Evolutionary conservation across 2,329 filamentous ascomycete species (phyloP), one percentile per base, ranked within the genome.

Genomic region (Sporothrix humicola): DNA sequence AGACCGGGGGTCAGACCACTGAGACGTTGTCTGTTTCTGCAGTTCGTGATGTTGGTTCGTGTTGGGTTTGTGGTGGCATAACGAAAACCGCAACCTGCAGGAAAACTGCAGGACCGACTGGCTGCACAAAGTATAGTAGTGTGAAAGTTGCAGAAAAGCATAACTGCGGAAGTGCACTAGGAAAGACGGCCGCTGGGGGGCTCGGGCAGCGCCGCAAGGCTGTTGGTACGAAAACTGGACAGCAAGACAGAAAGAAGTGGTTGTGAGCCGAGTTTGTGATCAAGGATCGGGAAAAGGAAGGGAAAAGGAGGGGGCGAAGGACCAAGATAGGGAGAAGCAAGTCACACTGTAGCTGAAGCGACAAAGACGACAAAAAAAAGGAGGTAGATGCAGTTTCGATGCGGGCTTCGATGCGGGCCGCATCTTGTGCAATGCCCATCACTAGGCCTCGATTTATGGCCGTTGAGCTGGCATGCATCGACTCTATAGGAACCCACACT

Each of bases 201-300:
- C 61, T 20, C 42, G 61, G 42, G 42, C 63, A 66, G 63, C 44
- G 46, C 63, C 44, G 63, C 63, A 65, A 13, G 44, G 44, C 63
- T 66, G 63, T 66, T 68, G 65, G 65, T 52, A 46, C 42, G 61
- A 66, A n/a, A 7, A 12, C n/a, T 42, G 61, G 20, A 7, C n/a
- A 66, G 20, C 13, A 48, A 20, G 20, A 15, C n/a, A 5, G 15
- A 48, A 66, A 26, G 12, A 20, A 66, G 42, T 66, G 37, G 37
- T 48, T 46, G 37, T 23, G 20, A 48, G 42, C 9, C 7, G 7
- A 7, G 50, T 52, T 15, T 42, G 59, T 10, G 42, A 66, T 66
- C n/a, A 66, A 12, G 46, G 42, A 48, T 48, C 61, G 26, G 42
- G 23, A 31, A 31, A 23, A 56, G 10, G 20, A 23, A 2, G 42